phyloP scores from a whole-genome alignment of 768 basidiomycete species.

The Harrya chromipes region DNA sequence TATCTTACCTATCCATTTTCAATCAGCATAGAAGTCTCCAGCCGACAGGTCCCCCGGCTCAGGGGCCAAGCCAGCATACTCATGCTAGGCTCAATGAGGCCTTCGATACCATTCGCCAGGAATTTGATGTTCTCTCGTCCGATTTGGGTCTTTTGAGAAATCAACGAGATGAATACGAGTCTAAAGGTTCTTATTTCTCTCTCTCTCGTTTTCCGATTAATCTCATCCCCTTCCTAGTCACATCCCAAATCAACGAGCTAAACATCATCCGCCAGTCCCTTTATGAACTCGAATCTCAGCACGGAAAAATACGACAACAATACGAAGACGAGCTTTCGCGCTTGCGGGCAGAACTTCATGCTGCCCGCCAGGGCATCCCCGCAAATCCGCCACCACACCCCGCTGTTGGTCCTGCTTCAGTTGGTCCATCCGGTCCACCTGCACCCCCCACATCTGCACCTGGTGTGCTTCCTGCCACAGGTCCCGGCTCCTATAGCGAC shows the following conservation, averaged over 20 bases:
- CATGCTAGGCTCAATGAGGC: constrained; percentile 64
- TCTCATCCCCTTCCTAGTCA: constrained; percentile 44
- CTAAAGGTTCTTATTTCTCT: constrained; percentile 54
- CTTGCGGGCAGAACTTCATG: constrained; percentile 65
- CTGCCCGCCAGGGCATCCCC: constrained; percentile 41
- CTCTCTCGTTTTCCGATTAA: neutral
- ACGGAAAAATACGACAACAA: constrained; percentile 79
- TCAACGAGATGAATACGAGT: constrained; percentile 88
- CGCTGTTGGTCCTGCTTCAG: constrained; percentile 32
- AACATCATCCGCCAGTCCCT: constrained; percentile 86
- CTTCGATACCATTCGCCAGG: constrained; percentile 77
- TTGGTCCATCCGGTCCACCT: constrained; percentile 34
- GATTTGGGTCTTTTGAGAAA: constrained; percentile 67
- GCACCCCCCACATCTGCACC: constrained; percentile 31
- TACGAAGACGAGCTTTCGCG: constrained; percentile 83
- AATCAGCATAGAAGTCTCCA: constrained; percentile 53
- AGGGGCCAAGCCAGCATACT: constrained; percentile 39
- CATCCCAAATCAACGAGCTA: constrained; percentile 83
- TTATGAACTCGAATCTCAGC: constrained; percentile 88
- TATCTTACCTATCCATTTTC: constrained; percentile 16
- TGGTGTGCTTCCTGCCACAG: constrained; percentile 26
- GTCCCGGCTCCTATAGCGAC: constrained; percentile 34
- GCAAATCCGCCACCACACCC: constrained; percentile 36
- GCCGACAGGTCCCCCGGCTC: constrained; percentile 46
- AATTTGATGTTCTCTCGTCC: constrained; percentile 72